phyloP scores from a whole-genome alignment of 2,329 filamentous ascomycete species.

The Colletotrichum karsti region DNA sequence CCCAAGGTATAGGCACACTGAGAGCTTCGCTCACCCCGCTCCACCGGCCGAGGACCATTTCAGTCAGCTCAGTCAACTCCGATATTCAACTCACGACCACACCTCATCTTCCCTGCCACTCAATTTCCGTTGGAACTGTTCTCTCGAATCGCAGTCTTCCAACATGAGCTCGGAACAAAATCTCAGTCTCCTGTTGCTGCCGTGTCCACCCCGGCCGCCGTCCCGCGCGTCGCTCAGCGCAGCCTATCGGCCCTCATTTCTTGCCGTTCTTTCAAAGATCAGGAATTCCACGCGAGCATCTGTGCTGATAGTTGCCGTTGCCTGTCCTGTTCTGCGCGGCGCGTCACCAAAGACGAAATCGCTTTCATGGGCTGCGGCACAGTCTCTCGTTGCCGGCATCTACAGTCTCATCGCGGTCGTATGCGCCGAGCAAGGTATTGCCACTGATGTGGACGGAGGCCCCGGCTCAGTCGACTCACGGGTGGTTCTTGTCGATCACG shows the following conservation, averaged over 20 bases:
- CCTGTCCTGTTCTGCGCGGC: constrained; percentile 67
- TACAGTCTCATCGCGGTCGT: constrained; percentile 81
- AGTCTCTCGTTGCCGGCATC: constrained; percentile 77
- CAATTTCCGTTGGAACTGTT: no score
- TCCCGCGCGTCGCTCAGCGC: constrained; percentile 60
- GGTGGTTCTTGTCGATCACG: constrained; percentile 76
- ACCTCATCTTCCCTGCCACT: not conserved
- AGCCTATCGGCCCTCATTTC: constrained; percentile 68
- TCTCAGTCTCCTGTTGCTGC: constrained; percentile 69
- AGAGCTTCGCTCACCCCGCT: not conserved
- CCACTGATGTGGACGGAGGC: constrained; percentile 61
- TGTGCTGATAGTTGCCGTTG: constrained; percentile 64
- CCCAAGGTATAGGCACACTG: no score
- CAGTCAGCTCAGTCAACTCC: not conserved
- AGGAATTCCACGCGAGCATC: constrained; percentile 45
- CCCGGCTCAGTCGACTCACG: constrained; percentile 79
- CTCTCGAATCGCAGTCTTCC: not conserved
- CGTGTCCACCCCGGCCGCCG: constrained; percentile 67
- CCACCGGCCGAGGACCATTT: not conserved
- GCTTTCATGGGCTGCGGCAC: constrained; percentile 72
- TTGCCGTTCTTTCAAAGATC: constrained; percentile 60
- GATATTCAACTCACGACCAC: not conserved
- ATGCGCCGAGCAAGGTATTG: constrained; percentile 70
- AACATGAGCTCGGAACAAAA: constrained; percentile 30
- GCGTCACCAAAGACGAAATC: constrained; percentile 57